These are phyloP conservation scores for Taiozyma sp. DNA, from an alignment of 1,139 yeast species.

Conservation along the genomic window DNA sequence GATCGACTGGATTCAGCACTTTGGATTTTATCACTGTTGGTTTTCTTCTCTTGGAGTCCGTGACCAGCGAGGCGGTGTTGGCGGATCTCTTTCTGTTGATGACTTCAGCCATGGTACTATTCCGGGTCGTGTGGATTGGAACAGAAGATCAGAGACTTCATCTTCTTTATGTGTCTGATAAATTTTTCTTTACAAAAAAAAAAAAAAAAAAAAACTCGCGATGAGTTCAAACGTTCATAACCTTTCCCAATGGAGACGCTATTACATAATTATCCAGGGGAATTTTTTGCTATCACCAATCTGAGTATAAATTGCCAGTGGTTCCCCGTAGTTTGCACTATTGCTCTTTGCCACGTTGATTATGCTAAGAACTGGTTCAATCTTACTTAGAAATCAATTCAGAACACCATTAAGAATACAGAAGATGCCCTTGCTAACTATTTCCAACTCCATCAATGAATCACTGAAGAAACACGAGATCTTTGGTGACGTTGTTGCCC, in stretches of 20 bases:
- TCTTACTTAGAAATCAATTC: background rate
- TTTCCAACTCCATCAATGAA: conserved; percentile 23
- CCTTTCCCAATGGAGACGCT: background rate
- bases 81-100: conserved; percentile 3
- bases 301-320: background rate
- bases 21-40: conserved; percentile 11
- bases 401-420: background rate
- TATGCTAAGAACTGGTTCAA: background rate
- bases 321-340: background rate
- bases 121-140: background rate
- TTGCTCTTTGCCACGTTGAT: background rate
- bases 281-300: background rate
- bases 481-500: conserved; percentile 24
- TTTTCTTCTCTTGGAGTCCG: conserved; percentile 12
- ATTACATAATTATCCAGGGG: background rate
- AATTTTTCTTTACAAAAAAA: background rate
- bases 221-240: conserved; percentile 7
- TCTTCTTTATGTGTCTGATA: background rate
- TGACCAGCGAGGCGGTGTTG: background rate
- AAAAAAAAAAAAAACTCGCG: conserved; percentile 1
- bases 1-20: conserved; percentile 27
- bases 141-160: background rate
- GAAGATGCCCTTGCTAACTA: conserved; percentile 21
- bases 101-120: background rate
- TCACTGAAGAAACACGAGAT: conserved; percentile 22